phyloP scores from a whole-genome alignment of 805 yeast genomes.

The Wickerhamomyces rabaulensis region DNA sequence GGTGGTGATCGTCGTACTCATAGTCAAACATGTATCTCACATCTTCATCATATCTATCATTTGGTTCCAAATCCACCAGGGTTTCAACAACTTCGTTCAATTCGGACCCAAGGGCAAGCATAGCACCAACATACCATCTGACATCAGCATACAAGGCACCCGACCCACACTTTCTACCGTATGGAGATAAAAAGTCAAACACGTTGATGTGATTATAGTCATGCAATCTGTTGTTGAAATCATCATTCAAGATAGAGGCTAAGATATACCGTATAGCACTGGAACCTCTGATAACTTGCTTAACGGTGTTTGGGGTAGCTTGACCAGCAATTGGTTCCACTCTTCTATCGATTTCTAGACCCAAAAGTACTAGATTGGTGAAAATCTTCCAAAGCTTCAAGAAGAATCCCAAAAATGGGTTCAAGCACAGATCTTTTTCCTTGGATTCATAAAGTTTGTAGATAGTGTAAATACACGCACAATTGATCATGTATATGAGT shows the following conservation, averaged over 20 bases:
- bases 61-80: slow-evolving; percentile 48
- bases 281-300: slow-evolving; percentile 53
- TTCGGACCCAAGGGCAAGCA: slow-evolving; percentile 43
- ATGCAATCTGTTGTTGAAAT: slow-evolving; percentile 36
- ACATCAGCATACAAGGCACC: slow-evolving; percentile 59
- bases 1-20: slow-evolving; percentile 42
- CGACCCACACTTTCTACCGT: slow-evolving; percentile 53
- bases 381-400: slow-evolving; percentile 63
- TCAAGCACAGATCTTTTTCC: slow-evolving; percentile 38
- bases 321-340: slow-evolving; percentile 33
- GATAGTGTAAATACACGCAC: slow-evolving; percentile 38
- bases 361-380: slow-evolving; percentile 52
- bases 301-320: slow-evolving; percentile 39
- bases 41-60: slow-evolving; percentile 68
- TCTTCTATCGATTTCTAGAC: slow-evolving; percentile 53
- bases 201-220: slow-evolving; percentile 59
- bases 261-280: slow-evolving; percentile 57
- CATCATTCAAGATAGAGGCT: slow-evolving; percentile 55
- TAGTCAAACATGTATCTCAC: slow-evolving; percentile 54
- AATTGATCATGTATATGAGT: slow-evolving; percentile 40
- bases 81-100: slow-evolving; percentile 48
- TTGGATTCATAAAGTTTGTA: slow-evolving; percentile 34
- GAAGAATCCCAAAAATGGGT: slow-evolving; percentile 58
- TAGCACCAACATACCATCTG: slow-evolving; percentile 51
- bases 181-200: slow-evolving; percentile 58